Evolutionary conservation across 73 alveolate genomes (phyloP).

Genomic region (Tetrahymena elliotti): DNA sequence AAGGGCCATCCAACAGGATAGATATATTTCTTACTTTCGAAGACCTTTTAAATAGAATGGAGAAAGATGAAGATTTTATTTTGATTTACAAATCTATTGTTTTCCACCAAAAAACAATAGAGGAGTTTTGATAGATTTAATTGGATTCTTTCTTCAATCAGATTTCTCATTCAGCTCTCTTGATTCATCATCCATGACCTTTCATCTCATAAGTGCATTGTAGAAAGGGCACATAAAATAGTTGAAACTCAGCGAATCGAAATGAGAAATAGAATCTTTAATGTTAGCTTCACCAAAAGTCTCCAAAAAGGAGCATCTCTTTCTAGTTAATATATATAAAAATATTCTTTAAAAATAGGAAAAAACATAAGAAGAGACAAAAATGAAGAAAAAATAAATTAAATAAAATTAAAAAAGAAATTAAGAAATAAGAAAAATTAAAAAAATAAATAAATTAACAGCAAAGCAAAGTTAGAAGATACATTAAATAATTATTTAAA

Average conservation of each 20-base stretch:
- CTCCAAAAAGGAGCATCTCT: background rate
- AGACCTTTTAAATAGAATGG: background rate
- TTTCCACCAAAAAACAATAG: background rate
- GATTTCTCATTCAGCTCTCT: background rate
- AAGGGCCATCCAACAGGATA: background rate
- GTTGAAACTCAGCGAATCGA: background rate
- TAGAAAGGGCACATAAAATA: background rate
- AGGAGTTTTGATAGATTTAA: background rate
- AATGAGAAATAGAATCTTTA: background rate
- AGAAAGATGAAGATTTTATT: background rate
- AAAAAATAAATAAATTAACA: too few species aligned
- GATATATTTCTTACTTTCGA: background rate
- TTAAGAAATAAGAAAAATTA: background rate
- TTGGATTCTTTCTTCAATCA: background rate
- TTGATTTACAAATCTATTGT: background rate
- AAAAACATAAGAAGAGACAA: background rate
- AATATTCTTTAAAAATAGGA: background rate
- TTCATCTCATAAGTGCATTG: background rate
- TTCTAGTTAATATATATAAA: background rate
- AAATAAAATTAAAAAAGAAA: background rate
- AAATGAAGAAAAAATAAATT: background rate
- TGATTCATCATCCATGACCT: background rate
- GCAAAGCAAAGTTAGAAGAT: too few species aligned
- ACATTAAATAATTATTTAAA: too few species aligned
- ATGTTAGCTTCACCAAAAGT: background rate